Evolutionary conservation across 257 asterid genomes (phyloP), one percentile per base, ranked within the genome.

Genomic region (Osmanthus fragrans): DNA sequence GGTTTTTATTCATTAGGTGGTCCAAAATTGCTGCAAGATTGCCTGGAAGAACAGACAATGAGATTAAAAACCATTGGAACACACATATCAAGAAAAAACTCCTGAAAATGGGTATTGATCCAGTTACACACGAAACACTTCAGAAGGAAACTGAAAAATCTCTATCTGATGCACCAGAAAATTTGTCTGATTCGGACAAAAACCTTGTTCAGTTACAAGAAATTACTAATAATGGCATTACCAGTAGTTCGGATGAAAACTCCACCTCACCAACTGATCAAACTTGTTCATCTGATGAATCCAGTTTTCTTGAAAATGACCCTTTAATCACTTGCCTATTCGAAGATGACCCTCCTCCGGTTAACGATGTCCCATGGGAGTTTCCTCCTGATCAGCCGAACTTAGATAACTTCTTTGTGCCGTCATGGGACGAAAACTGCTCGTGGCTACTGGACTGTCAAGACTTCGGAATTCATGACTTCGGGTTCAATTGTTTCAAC

Each of bases 31-130:
- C 97, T 56, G 88, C 98, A 78, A 85, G 89, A 80, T 74, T 94
- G 86, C 97, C 98, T 0, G 98, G 98, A 73, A 88, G 98, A 39
- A 94, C 98, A 1, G 98, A 94, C 42, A 94, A 92, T 6, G 98
- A 94, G 87, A 94, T 94, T 66, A 94, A 94, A 82, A 94, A 94
- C 71, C 98, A 94, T 5, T 94, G 98, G 98, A 94, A 94, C 83
- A 94, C 98, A 0, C 98, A 94, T 68, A 94, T 94, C 72, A 94
- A 94, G 89, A 94, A 94, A 76, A 92, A 94, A 76, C 97, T 94
- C 56, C 71, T 94, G 3, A 94, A 91, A 80, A 89, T 90, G 96
- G 99, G 97, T 29, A 91, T 94, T 45, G 97, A 94, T 67, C 99
- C 97, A 0, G 91, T 94, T 54, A 92, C 97, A 5, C 99, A 94